Base-by-base conservation (phyloP, 129 eudicot genomes). In the Oenanthe sinensis region DNA sequence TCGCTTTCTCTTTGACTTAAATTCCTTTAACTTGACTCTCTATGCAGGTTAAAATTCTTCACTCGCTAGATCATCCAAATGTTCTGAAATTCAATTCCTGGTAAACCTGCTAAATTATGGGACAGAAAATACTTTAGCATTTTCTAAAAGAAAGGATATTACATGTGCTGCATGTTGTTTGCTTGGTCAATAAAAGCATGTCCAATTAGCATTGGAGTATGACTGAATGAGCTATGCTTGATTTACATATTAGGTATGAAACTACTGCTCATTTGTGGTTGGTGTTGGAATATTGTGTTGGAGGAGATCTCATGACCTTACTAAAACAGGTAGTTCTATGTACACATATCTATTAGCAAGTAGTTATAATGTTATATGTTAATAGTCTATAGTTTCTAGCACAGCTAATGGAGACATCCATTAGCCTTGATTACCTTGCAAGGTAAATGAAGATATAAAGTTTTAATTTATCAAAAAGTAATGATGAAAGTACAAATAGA, bases 261-360 rank as follows among this genome's bases (percentile, higher is more conserved):
- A 92, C 99, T 58, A 85, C 94, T 75, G 94, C 99, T 83, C 99
- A 90, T 82, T 77, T 95, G 79, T 95, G 99, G 99, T 82, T 95
- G 83, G 90, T 95, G 70, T 77, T 95, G 87, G 99, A 95, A 81
- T 95, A 95, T 84, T 95, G 99, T 80, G 97, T 95, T 78, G 99
- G 99, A 63, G 99, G 99, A 82, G 96, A 95, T 78, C 96, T 95
- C 78, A 79, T 87, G 92, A 89, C 92, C 76, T 95, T 95, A 81
- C 81, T 95, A 68, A 87, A 89, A 69, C 99, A 95, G 99, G 99
- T 92, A 79, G 49, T 52, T 19, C 15, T 16, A 52, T 16, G 0
- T 17, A 50, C 12, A 36, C 30, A 36, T 50, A 19, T 24, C 45
- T 39, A 37, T 15, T 67, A 12, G 43, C 43, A 67, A 67, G 17